Evolutionary conservation across 1,284 basidiomycete species (phyloP).

Genomic region (Puccinia horiana): DNA sequence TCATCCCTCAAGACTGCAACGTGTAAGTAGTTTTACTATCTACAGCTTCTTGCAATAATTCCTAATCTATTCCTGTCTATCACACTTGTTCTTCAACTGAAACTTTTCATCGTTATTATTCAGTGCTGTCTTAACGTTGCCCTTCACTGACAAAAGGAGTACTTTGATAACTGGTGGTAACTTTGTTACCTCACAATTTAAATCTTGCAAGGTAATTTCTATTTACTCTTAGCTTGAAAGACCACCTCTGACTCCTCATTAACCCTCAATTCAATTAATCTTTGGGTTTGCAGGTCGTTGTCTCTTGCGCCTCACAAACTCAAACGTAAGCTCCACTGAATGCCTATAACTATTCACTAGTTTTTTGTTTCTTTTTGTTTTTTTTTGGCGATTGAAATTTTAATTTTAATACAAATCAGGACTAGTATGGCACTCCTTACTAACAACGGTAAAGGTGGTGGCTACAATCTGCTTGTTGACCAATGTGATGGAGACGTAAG

Average conservation of each 20-base stretch:
- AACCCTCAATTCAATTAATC: not conserved
- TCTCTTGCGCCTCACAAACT: not conserved
- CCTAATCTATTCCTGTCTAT: not conserved
- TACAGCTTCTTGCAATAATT: not conserved
- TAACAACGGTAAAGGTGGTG: not conserved
- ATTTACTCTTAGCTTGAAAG: not conserved
- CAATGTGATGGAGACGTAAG: not conserved
- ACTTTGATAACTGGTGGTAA: not conserved
- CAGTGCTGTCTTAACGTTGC: constrained; percentile 10
- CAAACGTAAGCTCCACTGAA: not conserved
- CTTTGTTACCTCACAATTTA: not conserved
- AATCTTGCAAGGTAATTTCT: not conserved
- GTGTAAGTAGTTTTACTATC: constrained; percentile 2
- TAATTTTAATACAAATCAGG: not conserved
- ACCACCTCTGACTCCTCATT: not conserved
- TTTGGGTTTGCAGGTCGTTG: not conserved
- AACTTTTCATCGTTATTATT: not conserved
- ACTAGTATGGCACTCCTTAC: not conserved
- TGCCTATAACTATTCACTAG: not conserved
- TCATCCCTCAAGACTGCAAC: not conserved
- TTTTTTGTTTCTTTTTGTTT: not conserved
- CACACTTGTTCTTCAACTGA: not conserved
- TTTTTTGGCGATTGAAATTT: not conserved
- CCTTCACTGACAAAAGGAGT: not conserved
- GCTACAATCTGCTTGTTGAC: not conserved